Evolutionary conservation across 805 yeast genomes (phyloP), one percentile per base, ranked within the genome.

Genomic region (Cephaloascus fragrans): DNA sequence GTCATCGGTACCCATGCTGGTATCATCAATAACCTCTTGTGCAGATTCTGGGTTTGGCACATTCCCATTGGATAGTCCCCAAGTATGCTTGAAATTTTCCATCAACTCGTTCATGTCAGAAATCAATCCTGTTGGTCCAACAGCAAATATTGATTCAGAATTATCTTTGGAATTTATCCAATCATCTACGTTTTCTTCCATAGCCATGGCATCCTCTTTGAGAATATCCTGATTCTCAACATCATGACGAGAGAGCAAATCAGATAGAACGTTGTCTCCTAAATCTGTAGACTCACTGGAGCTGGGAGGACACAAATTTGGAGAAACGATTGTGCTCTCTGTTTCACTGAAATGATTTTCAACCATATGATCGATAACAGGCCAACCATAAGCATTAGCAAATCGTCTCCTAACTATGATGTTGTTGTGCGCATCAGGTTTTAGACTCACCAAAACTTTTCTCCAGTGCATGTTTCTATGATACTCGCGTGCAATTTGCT

Each of bases 371-470:
- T 80, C 82, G n/a, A 90, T 69, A 0, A 87, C 95, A 1, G 84
- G 86, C 93, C 96, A 87, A 2, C 98, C 98, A 59, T 82, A 89
- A 0, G 96, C 93, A 59, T 90, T 90, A 4, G 94, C 81, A 64
- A 85, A 93, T 44, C 85, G 63, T 47, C 98, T 69, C 45, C 98
- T 67, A 1, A 90, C 97, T 19, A 86, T 70, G 20, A 93, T 88
- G 51, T 88, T 90, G 51, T 90, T 90, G 53, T 90, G 98, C 0
- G 98, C 96, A 56, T 90, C 98, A 0, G 97, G 96, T 46, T 78
- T 74, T 45, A 93, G 61, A 34, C 77, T 77, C 1, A 89, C 96
- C 19, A 93, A 61, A 3, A 93, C 96, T 58, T 90, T 90, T 34
- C 97, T 65, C 98, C 98, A 90, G 14, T 75, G 58, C 81, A 87